phyloP scores from a whole-genome alignment of 1,284 basidiomycete genomes.

The Pascua guehoae region DNA sequence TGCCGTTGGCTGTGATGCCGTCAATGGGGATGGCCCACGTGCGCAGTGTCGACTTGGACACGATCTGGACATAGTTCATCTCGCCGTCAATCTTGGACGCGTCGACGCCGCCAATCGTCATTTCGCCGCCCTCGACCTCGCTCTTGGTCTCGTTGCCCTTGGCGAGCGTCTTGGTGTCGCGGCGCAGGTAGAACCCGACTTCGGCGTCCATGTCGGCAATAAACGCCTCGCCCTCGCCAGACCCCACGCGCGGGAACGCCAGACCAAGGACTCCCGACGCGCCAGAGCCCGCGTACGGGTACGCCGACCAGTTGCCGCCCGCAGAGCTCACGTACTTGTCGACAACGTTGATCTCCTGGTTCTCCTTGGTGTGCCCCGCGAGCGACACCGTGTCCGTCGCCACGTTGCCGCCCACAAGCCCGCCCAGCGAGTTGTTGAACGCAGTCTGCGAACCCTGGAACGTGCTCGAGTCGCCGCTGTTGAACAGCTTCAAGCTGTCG shows the following conservation, averaged over 20 bases:
- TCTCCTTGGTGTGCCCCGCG: too few species aligned
- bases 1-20: background rate
- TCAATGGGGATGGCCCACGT: background rate
- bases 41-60: background rate
- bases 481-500: background rate
- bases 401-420: too few species aligned
- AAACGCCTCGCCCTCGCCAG: too few species aligned
- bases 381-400: too few species aligned
- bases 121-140: background rate
- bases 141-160: constrained; percentile 28
- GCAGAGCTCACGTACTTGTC: too few species aligned
- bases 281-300: too few species aligned
- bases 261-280: too few species aligned
- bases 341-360: too few species aligned
- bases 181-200: constrained; percentile 1
- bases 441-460: constrained; percentile 35
- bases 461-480: constrained; percentile 56
- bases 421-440: too few species aligned
- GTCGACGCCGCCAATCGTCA: constrained; percentile 47
- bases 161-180: constrained; percentile 20
- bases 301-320: too few species aligned
- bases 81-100: constrained; percentile 64
- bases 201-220: constrained; percentile 46
- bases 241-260: too few species aligned
- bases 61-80: constrained; percentile 60